A percentile compares a stretch with the other conserved stretches of the same genome.
Evolutionary conservation across 352 stramenopile genomes (phyloP).

Genomic region (Pythium utonaiense): DNA sequence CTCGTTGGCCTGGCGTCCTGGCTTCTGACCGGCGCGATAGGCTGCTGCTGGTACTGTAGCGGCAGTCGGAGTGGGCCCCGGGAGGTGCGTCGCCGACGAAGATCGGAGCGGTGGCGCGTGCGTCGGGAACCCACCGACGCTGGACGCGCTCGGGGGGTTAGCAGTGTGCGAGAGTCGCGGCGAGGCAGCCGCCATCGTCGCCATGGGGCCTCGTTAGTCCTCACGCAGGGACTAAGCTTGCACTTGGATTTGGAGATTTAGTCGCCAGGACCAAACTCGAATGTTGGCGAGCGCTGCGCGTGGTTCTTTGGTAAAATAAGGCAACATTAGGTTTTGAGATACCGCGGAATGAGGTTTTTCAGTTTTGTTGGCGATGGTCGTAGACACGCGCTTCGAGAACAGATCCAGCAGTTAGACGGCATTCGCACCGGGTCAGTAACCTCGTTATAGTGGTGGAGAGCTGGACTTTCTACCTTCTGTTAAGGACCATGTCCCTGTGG

Average conservation of each 20-base stretch:
- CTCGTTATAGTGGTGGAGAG: not conserved
- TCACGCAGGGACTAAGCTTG: not conserved
- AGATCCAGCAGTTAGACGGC: not conserved
- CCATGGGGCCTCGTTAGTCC: conserved; percentile 3
- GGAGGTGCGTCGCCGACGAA: not conserved
- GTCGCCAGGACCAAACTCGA: not conserved
- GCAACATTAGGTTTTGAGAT: conserved; percentile 29
- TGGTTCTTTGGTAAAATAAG: conserved; percentile 22
- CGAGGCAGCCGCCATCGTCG: conserved; percentile 13
- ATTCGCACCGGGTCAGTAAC: not conserved
- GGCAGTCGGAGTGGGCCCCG: not conserved
- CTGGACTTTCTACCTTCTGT: not conserved
- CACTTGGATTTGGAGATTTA: not conserved
- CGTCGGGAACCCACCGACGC: conserved; percentile 6
- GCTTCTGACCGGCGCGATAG: conserved; percentile 1
- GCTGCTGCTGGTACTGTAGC: not conserved
- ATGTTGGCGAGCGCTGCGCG: conserved; percentile 12
- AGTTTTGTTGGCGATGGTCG: not conserved
- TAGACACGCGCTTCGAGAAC: conserved; percentile 3
- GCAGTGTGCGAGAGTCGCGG: conserved; percentile 5
- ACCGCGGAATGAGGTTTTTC: conserved; percentile 18
- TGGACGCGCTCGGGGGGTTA: not conserved
- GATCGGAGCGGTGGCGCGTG: not conserved
- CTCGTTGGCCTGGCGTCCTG: not conserved
- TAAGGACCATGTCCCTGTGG: not conserved